Conservation (phyloP, 2,329 filamentous ascomycete genomes). For the Penicillium vulpinum region DNA sequence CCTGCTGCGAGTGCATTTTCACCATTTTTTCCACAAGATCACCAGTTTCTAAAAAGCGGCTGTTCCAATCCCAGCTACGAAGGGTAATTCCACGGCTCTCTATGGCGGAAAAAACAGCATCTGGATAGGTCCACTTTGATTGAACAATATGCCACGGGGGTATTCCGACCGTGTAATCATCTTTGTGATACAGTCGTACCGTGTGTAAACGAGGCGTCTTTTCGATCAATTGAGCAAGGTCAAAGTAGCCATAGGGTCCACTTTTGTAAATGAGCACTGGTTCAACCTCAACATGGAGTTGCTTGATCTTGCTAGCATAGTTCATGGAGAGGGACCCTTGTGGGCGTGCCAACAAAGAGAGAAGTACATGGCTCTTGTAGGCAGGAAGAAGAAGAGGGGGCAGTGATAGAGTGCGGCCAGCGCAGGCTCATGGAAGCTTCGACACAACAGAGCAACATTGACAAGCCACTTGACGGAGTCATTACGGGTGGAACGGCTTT, state of each 20-base stretch:
- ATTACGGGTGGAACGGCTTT: constrained; percentile 24
- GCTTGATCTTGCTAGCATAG: constrained; percentile 70
- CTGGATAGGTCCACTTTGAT: constrained; percentile 68
- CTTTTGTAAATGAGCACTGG: constrained; percentile 56
- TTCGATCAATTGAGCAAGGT: constrained; percentile 60
- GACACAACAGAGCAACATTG: constrained; percentile 62
- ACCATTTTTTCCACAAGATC: constrained; percentile 51
- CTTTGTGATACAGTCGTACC: constrained; percentile 69
- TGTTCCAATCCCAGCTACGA: constrained; percentile 59
- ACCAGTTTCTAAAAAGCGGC: constrained; percentile 44
- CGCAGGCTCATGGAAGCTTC: constrained; percentile 68
- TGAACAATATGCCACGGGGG: constrained; percentile 29
- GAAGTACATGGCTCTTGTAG: constrained; percentile 50
- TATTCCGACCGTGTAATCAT: constrained; percentile 52
- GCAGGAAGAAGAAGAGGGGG: constrained; percentile 63
- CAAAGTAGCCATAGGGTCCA: constrained; percentile 56
- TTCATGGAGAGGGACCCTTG: constrained; percentile 55
- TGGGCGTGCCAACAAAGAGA: constrained; percentile 58
- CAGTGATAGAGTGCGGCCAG: constrained; percentile 70
- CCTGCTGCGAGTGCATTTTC: constrained; percentile 52
- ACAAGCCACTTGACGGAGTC: constrained; percentile 59
- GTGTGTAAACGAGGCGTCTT: constrained; percentile 66
- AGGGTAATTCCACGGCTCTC: constrained; percentile 50
- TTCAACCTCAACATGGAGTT: constrained; percentile 67
- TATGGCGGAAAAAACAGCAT: constrained; percentile 65